These are phyloP conservation scores for Penicillium malachiteum DNA, from an alignment of 495 filamentous ascomycete genomes.

Conservation along the genomic window DNA sequence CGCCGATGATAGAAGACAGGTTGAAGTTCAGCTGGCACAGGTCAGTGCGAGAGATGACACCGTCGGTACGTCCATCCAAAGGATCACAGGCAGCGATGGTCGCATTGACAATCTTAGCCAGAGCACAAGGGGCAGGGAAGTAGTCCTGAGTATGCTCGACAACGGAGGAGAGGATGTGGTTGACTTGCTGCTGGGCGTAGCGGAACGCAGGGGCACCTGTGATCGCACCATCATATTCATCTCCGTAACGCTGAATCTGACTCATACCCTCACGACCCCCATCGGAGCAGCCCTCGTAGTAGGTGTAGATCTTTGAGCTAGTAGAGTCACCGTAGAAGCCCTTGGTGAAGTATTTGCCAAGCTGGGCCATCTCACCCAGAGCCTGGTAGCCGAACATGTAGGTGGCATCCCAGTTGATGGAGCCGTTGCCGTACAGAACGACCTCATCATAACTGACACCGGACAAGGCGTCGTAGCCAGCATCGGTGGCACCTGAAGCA, in stretches of 20 bases:
- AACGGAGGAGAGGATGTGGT: slow-evolving; percentile 43
- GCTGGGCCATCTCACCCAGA: slow-evolving; percentile 36
- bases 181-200: slow-evolving; percentile 48
- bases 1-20: slow-evolving; percentile 43
- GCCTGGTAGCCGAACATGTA: slow-evolving; percentile 48
- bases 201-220: slow-evolving; percentile 54
- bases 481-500: slow-evolving; percentile 35
- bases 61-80: slow-evolving; percentile 52
- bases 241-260: slow-evolving; percentile 52
- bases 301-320: slow-evolving; percentile 34
- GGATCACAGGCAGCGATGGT: slow-evolving; percentile 53
- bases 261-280: slow-evolving; percentile 43
- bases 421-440: slow-evolving; percentile 36
- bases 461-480: slow-evolving; percentile 39
- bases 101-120: slow-evolving; percentile 49
- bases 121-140: slow-evolving; percentile 51
- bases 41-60: slow-evolving; percentile 51
- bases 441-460: slow-evolving; percentile 35
- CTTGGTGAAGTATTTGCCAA: slow-evolving; percentile 33
- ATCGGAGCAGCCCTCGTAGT: slow-evolving; percentile 41
- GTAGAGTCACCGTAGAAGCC: slow-evolving; percentile 33
- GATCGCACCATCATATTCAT: slow-evolving; percentile 50
- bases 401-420: slow-evolving; percentile 44
- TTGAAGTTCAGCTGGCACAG: slow-evolving; percentile 51
- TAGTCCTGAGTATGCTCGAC: slow-evolving; percentile 49